Evolutionary conservation across 139 green algal genomes (phyloP).

Genomic region (Chloropicon primus): DNA sequence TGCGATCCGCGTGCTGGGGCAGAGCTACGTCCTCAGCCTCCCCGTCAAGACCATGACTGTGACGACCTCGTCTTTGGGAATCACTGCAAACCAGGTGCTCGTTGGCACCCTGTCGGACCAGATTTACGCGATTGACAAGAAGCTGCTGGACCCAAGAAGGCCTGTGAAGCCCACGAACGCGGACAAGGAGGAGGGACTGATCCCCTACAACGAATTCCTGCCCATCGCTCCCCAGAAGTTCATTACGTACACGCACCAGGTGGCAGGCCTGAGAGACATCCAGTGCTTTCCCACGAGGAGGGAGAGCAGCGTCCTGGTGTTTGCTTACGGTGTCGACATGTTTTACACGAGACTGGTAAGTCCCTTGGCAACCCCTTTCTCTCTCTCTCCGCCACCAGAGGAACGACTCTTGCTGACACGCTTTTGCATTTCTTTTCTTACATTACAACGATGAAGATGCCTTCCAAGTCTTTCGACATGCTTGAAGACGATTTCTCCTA

Average conservation of each 20-base stretch:
- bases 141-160: conserved; percentile 72
- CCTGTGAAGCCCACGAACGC: conserved; percentile 49
- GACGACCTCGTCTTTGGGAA: conserved; percentile 57
- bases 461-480: conserved; percentile 65
- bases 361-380: too few relatives aligned
- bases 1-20: conserved; percentile 39
- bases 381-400: too few relatives aligned
- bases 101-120: conserved; percentile 45
- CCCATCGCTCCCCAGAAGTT: conserved; percentile 33
- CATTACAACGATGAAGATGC: too few relatives aligned
- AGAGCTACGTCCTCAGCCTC: conserved; percentile 37
- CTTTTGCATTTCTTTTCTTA: too few relatives aligned
- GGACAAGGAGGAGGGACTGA: conserved; percentile 69
- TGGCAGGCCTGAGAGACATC: conserved; percentile 11
- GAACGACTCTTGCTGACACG: too few relatives aligned
- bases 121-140: conserved; percentile 77
- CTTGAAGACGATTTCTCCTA: conserved; percentile 85
- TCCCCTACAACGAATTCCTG: conserved; percentile 62
- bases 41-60: conserved; percentile 35
- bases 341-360: conserved; percentile 63
- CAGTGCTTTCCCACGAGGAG: conserved; percentile 42
- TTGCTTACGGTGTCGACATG: conserved; percentile 54
- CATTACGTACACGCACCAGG: conserved; percentile 16
- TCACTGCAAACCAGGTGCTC: conserved; percentile 75
- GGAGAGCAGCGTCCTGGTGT: conserved; percentile 63